These are phyloP conservation scores for Exophiala sideris DNA, from an alignment of 2,329 filamentous ascomycete genomes.

Conservation along the genomic window DNA sequence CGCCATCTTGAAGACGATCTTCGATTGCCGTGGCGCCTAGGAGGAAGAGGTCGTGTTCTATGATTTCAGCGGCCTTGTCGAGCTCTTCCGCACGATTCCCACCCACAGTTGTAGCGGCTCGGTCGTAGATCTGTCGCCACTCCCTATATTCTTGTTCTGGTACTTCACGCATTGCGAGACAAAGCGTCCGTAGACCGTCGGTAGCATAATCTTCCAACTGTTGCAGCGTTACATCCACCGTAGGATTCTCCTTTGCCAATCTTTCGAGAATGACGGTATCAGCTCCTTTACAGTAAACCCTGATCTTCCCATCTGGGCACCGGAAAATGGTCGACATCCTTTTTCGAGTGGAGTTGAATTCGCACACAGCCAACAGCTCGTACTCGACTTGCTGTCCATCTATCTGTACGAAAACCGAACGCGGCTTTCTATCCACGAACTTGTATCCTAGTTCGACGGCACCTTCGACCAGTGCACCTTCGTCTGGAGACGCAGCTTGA, in stretches of 20 bases:
- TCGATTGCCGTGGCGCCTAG: constrained; percentile 96
- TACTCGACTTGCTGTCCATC: constrained; percentile 73
- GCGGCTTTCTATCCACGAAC: constrained; percentile 86
- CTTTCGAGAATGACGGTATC: constrained; percentile 97
- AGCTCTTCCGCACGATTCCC: constrained; percentile 92
- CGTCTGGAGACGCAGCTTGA: constrained; percentile 94
- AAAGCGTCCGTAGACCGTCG: constrained; percentile 90
- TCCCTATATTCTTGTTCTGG: constrained; percentile 83
- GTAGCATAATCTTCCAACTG: constrained; percentile 99
- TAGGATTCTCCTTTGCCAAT: constrained; percentile 75
- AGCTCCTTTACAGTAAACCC: constrained; percentile 92
- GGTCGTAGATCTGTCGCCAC: constrained; percentile 83
- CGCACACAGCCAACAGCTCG: constrained; percentile 91
- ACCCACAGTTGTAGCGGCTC: constrained; percentile 81
- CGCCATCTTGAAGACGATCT: constrained; percentile 92
- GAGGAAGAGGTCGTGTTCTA: constrained; percentile 86
- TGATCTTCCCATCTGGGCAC: constrained; percentile 91
- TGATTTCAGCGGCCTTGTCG: constrained; percentile 93
- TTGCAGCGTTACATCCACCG: constrained; percentile 82
- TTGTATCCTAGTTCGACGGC: constrained; percentile 81
- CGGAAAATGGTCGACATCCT: constrained; percentile 97
- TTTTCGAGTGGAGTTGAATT: constrained; percentile 97
- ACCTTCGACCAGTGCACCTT: constrained; percentile 93
- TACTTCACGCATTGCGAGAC: constrained; percentile 89
- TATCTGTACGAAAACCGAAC: constrained; percentile 77